Conservation (phyloP, 176 grass and related monocot genomes). For the Secale cereale region DNA sequence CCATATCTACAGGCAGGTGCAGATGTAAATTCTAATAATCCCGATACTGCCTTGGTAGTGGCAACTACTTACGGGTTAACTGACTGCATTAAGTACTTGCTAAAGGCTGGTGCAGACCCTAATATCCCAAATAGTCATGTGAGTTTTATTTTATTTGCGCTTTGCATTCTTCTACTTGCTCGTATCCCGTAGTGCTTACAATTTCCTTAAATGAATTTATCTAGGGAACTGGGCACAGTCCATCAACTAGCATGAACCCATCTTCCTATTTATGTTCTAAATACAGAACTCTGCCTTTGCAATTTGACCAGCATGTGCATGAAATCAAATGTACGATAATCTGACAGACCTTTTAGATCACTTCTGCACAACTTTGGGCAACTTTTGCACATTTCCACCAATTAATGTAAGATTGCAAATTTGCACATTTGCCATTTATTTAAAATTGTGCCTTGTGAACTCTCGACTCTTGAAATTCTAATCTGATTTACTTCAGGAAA, state of each 20-base stretch:
- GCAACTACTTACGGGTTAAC: constrained; percentile 10
- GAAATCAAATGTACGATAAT: neutral
- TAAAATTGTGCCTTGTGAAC: neutral
- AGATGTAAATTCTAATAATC: constrained; percentile 21
- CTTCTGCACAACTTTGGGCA: neutral
- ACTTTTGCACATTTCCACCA: neutral
- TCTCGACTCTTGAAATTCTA: neutral
- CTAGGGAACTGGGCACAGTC: neutral
- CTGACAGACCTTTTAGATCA: too few relatives aligned
- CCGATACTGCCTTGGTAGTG: constrained; percentile 18
- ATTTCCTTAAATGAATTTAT: neutral
- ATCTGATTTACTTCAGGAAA: constrained; percentile 2
- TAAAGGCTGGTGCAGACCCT: constrained; percentile 31
- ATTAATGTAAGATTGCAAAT: neutral
- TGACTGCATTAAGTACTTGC: constrained; percentile 27
- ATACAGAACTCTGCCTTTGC: neutral
- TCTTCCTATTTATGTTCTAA: neutral
- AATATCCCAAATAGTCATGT: constrained; percentile 29
- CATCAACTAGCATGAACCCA: neutral
- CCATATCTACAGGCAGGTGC: constrained; percentile 20
- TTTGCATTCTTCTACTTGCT: constrained; percentile 12
- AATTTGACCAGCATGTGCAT: neutral
- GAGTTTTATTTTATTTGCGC: neutral
- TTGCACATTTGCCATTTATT: neutral
- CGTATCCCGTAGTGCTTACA: neutral